These are phyloP conservation scores for Backusella westeae DNA, from an alignment of 192 early-diverging fungal species.

Conservation along the genomic window DNA sequence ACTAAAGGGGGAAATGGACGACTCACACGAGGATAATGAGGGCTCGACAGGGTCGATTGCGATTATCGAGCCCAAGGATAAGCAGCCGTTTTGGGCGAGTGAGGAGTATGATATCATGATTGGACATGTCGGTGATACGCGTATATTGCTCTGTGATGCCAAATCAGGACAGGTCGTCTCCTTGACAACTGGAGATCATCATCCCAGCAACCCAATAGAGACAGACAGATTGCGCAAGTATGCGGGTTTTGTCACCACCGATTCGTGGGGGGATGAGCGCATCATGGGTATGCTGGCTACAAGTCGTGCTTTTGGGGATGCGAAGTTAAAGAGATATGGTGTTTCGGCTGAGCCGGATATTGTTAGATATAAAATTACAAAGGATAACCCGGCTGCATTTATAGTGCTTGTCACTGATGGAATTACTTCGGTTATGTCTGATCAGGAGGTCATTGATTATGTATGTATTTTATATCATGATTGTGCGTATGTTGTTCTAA, in stretches of 20 bases:
- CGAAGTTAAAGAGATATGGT: slow-evolving; percentile 66
- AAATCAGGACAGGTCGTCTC: slow-evolving; percentile 54
- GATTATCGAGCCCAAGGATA: slow-evolving; percentile 61
- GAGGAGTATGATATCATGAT: slow-evolving; percentile 59
- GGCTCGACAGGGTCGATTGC: slow-evolving; percentile 71
- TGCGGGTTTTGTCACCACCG: slow-evolving; percentile 70
- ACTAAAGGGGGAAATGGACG: background rate
- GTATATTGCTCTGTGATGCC: slow-evolving; percentile 56
- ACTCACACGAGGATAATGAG: slow-evolving; percentile 37
- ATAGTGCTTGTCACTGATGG: slow-evolving; percentile 72
- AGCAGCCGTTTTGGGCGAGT: slow-evolving; percentile 65
- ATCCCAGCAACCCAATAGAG: slow-evolving; percentile 59
- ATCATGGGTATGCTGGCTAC: slow-evolving; percentile 64
- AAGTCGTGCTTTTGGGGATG: slow-evolving; percentile 70
- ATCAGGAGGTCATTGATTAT: slow-evolving; percentile 70
- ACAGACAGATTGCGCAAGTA: slow-evolving; percentile 63
- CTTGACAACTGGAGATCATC: slow-evolving; percentile 62
- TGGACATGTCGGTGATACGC: slow-evolving; percentile 71
- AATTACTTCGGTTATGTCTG: slow-evolving; percentile 64
- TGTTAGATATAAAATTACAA: slow-evolving; percentile 46
- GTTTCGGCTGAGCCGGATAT: slow-evolving; percentile 73
- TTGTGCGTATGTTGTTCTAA: background rate
- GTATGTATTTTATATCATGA: background rate
- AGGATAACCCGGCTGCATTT: slow-evolving; percentile 62
- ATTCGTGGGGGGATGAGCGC: slow-evolving; percentile 75